Percentiles rank a stretch among this genome's conserved stretches.
phyloP scores from a whole-genome alignment of 2,329 filamentous ascomycete genomes.

The Fusarium sp. region DNA sequence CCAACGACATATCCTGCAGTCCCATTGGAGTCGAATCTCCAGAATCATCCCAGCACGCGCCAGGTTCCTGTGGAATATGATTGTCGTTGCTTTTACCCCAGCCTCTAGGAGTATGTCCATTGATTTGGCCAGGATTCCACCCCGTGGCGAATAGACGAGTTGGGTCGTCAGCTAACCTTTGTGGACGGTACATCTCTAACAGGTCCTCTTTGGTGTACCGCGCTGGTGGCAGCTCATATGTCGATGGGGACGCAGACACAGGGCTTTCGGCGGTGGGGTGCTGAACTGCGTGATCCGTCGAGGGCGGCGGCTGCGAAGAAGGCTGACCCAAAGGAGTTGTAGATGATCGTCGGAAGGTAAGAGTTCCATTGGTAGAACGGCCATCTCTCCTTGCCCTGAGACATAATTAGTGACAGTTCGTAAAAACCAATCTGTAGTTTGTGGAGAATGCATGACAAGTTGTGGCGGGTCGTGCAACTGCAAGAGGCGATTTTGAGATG shows the following conservation, averaged over 20 bases:
- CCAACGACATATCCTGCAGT: conserved; percentile 72
- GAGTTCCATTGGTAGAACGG: conserved; percentile 68
- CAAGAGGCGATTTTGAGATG: neutral
- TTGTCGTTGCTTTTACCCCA: conserved; percentile 84
- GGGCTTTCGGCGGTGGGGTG: conserved; percentile 50
- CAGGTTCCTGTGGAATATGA: conserved; percentile 81
- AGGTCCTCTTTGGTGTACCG: conserved; percentile 85
- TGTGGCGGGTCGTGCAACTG: conserved; percentile 1
- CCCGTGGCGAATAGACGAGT: conserved; percentile 75
- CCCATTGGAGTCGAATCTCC: conserved; percentile 77
- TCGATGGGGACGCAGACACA: conserved; percentile 39
- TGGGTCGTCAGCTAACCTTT: conserved; percentile 62
- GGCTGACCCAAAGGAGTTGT: conserved; percentile 62
- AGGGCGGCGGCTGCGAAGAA: conserved; percentile 49
- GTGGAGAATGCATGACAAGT: conserved; percentile 16
- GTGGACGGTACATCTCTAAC: conserved; percentile 73
- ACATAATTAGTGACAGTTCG: conserved; percentile 22
- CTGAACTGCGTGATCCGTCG: conserved; percentile 54
- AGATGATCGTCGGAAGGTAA: conserved; percentile 72
- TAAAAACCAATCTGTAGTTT: neutral
- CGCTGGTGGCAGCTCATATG: conserved; percentile 54
- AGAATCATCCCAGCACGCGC: conserved; percentile 87
- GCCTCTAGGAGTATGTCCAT: conserved; percentile 68
- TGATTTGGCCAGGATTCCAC: conserved; percentile 81
- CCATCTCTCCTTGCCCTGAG: conserved; percentile 68